Conservation (phyloP, 1,284 basidiomycete species). For the Coniferiporia weirii region DNA sequence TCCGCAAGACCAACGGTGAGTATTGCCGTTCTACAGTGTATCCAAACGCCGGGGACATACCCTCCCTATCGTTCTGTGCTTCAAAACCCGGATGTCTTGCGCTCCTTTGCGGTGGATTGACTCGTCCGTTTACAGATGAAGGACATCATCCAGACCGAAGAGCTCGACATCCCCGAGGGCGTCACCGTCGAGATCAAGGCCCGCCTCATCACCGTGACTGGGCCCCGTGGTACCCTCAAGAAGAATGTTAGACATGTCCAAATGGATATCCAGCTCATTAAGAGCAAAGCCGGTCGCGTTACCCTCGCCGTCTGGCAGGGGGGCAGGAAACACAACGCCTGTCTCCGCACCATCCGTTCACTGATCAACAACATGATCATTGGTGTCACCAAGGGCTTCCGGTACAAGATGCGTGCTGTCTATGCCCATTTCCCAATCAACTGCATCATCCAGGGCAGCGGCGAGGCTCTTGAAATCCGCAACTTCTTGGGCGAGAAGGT, state of each 20-base stretch:
- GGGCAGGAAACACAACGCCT: constrained; percentile 97
- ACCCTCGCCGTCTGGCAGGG: constrained; percentile 97
- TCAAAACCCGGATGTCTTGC: constrained; percentile 6
- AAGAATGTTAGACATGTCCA: constrained; percentile 94
- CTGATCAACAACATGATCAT: constrained; percentile 97
- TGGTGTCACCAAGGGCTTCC: constrained; percentile 97
- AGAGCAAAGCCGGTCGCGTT: constrained; percentile 71
- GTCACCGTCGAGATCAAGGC: constrained; percentile 86
- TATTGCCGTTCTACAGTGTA: background rate
- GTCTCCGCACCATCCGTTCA: constrained; percentile 93
- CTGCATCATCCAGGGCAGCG: constrained; percentile 88
- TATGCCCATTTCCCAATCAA: constrained; percentile 99
- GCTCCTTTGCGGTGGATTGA: constrained; percentile 11
- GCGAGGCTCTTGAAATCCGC: constrained; percentile 86
- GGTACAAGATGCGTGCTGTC: constrained; percentile 99
- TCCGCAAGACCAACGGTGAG: constrained; percentile 15
- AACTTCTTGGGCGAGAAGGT: constrained; percentile 98
- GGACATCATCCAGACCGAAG: constrained; percentile 91
- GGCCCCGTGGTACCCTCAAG: constrained; percentile 83
- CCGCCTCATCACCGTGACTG: constrained; percentile 83
- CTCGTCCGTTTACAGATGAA: constrained; percentile 57
- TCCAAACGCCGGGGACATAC: background rate
- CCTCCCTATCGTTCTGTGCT: background rate
- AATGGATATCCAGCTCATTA: constrained; percentile 91
- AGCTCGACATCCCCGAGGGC: constrained; percentile 83